phyloP scores from a whole-genome alignment of 805 yeast species.

The Sugiyamaella mastotermitis region DNA sequence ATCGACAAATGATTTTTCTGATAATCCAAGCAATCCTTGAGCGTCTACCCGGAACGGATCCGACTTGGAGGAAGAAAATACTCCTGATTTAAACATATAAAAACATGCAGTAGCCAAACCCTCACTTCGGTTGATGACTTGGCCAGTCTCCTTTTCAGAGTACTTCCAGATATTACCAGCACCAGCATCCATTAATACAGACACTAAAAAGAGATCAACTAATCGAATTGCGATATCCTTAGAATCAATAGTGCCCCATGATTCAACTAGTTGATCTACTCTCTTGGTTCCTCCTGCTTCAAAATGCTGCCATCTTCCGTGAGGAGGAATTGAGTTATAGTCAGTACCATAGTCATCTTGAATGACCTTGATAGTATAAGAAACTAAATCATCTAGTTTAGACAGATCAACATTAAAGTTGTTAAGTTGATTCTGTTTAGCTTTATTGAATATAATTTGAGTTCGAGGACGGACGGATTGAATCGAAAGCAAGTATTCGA shows the following conservation, averaged over 20 bases:
- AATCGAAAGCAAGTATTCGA: constrained; percentile 41
- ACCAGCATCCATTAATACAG: constrained; percentile 63
- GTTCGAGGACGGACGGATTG: constrained; percentile 52
- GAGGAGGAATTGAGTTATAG: constrained; percentile 48
- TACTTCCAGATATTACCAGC: constrained; percentile 58
- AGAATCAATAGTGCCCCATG: constrained; percentile 33
- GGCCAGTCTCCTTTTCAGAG: constrained; percentile 33
- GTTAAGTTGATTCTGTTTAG: constrained; percentile 31
- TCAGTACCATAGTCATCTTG: constrained; percentile 40
- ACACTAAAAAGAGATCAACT: constrained; percentile 52
- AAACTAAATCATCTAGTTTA: constrained; percentile 38
- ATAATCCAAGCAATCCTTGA: constrained; percentile 32
- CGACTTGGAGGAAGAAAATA: constrained; percentile 32
- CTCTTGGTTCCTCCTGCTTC: constrained; percentile 45
- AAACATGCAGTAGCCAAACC: constrained; percentile 60
- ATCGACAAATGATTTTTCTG: constrained; percentile 31
- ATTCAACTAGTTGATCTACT: constrained; percentile 37
- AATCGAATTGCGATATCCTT: constrained; percentile 47
- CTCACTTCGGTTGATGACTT: constrained; percentile 44
- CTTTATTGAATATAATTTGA: constrained; percentile 37
- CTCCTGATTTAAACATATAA: constrained; percentile 47
- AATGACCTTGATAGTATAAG: constrained; percentile 42
- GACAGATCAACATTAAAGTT: constrained; percentile 43
- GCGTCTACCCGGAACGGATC: constrained; percentile 41
- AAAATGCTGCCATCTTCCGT: constrained; percentile 64